Conservation (phyloP, 441 rosid genomes). For the Jatropha podagrica region DNA sequence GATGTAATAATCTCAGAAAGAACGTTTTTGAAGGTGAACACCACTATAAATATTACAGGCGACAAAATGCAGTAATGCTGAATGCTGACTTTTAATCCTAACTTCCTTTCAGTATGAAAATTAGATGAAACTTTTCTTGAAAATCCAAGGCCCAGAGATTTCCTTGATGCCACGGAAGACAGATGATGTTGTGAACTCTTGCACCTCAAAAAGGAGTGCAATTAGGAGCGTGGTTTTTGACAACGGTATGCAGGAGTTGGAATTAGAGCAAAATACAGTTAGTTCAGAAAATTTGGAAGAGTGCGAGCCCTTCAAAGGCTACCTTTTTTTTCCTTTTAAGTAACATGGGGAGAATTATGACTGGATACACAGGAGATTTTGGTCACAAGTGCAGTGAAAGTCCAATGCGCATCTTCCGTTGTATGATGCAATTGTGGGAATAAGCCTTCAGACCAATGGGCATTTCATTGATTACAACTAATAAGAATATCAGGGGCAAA, state of each 20-base stretch:
- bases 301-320: not conserved
- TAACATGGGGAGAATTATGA: not conserved
- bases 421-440: not conserved
- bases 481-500: not conserved
- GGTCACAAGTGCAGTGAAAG: not conserved
- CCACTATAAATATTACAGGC: not conserved
- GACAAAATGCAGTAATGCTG: not conserved
- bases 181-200: not conserved
- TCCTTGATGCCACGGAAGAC: not conserved
- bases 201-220: not conserved
- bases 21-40: not conserved
- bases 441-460: not conserved
- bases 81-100: not conserved
- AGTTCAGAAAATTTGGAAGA: not conserved
- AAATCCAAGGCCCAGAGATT: not conserved
- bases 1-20: not conserved
- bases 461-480: not conserved
- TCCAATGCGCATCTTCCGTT: not conserved
- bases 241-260: not conserved
- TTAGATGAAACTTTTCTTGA: not conserved
- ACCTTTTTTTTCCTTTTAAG: not conserved
- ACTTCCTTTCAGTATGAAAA: not conserved
- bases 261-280: not conserved
- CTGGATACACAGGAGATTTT: no score
- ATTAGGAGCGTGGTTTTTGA: not conserved